Evolutionary conservation across 225 moss, liverwort and hornwort genomes (phyloP), one percentile per base, ranked within the genome.

Genomic region (Pleurozium schreberi): DNA sequence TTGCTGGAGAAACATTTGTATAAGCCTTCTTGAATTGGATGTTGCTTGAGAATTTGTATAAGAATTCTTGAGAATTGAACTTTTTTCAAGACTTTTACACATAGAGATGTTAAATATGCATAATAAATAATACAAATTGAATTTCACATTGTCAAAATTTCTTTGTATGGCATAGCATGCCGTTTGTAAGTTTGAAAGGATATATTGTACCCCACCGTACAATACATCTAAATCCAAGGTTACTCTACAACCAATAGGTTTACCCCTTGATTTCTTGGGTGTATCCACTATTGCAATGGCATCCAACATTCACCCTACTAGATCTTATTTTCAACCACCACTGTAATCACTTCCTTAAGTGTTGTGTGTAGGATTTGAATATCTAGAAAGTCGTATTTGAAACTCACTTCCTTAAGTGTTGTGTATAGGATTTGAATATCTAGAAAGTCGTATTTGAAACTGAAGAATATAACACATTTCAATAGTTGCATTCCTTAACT

Each of bases 361-460:
- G n/a, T n/a, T n/a, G n/a, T n/a, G n/a, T n/a, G n/a, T n/a, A n/a
- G n/a, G n/a, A n/a, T n/a, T n/a, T n/a, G n/a, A n/a, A n/a, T n/a
- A n/a, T n/a, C n/a, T n/a, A n/a, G n/a, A n/a, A n/a, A n/a, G n/a
- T n/a, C n/a, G n/a, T n/a, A n/a, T n/a, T n/a, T n/a, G n/a, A n/a
- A n/a, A n/a, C n/a, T n/a, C n/a, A 91, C 92, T 76, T 89, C 92
- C 86, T 91, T 92, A 60, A 91, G 82, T 36, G 90, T 86, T 43
- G 88, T 87, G 89, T 92, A 89, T 81, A 89, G 9, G 14, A 50
- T 67, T 65, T 74, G 43, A 82, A 80, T 81, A 62, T 80, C 49
- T n/a, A 9, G 68, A 38, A 53, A 68, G 40, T 49, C 28, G 9
- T 23, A 45, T 45, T 55, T 68, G 31, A 65, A 79, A 83, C 3